Conservation (phyloP, 2,329 filamentous ascomycete genomes). For the Verticillium nubilum region DNA sequence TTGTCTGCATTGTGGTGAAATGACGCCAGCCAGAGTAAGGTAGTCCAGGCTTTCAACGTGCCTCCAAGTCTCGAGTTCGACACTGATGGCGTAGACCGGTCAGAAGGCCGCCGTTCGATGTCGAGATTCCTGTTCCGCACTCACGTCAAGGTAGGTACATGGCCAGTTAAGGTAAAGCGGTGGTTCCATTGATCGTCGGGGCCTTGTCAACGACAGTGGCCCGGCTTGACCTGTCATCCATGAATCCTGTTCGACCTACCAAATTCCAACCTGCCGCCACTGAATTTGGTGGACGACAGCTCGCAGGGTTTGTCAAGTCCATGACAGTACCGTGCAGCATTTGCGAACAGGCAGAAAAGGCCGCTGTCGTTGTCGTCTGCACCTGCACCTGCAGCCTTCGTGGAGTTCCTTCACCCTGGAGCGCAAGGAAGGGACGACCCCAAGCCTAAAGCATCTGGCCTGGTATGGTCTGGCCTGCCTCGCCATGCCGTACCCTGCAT, state of each 20-base stretch:
- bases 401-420: not conserved
- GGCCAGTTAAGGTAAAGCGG: not conserved
- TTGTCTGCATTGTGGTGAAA: too few relatives aligned
- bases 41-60: too few relatives aligned
- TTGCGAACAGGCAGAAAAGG: not conserved
- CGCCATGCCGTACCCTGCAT: not conserved
- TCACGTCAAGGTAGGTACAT: too few relatives aligned
- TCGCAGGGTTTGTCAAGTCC: not conserved
- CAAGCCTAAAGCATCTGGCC: not conserved
- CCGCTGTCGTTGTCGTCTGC: not conserved
- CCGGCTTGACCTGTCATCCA: not conserved
- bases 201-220: not conserved
- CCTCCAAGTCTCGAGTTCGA: too few relatives aligned
- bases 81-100: too few relatives aligned
- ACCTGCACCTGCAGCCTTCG: not conserved
- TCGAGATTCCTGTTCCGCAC: too few relatives aligned
- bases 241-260: not conserved
- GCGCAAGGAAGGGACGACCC: not conserved
- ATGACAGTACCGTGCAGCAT: not conserved
- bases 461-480: not conserved
- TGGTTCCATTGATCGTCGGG: not conserved
- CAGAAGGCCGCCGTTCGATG: too few relatives aligned
- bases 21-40: too few relatives aligned
- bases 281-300: not conserved
- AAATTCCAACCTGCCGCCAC: not conserved